Evolutionary conservation across 805 yeast species (phyloP).

Genomic region (Candida oleophila): DNA sequence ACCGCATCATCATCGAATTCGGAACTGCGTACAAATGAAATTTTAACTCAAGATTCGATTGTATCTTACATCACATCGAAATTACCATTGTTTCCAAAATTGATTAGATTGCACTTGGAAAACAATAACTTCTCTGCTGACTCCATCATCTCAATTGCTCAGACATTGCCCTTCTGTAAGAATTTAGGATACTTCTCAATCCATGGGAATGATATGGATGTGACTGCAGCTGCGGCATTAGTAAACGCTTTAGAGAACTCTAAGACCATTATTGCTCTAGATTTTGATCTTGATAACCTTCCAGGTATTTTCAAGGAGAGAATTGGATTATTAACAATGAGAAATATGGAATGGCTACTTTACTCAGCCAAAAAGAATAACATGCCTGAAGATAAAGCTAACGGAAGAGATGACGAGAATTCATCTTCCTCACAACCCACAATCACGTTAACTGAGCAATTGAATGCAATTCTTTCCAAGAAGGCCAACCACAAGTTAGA

Average conservation of each 20-base stretch:
- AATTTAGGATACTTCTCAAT: slow-evolving; percentile 68
- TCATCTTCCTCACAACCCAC: not conserved
- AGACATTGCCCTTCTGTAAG: slow-evolving; percentile 66
- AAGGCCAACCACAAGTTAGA: slow-evolving; percentile 33
- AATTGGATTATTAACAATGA: slow-evolving; percentile 77
- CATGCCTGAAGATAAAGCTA: slow-evolving; percentile 5
- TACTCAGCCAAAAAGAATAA: slow-evolving; percentile 39
- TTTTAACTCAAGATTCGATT: slow-evolving; percentile 24
- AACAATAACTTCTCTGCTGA: slow-evolving; percentile 57
- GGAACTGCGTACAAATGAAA: not conserved
- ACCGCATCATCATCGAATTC: not conserved
- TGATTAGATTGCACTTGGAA: slow-evolving; percentile 72
- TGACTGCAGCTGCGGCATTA: slow-evolving; percentile 61
- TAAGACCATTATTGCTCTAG: slow-evolving; percentile 62
- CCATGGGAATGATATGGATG: slow-evolving; percentile 59
- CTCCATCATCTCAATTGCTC: slow-evolving; percentile 60
- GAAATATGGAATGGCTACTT: slow-evolving; percentile 68
- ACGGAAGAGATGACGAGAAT: slow-evolving; percentile 2
- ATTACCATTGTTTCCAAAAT: slow-evolving; percentile 64
- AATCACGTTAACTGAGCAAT: slow-evolving; percentile 23
- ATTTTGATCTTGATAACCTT: slow-evolving; percentile 60
- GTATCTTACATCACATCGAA: slow-evolving; percentile 57
- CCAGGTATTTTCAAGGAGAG: slow-evolving; percentile 65
- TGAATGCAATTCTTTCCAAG: slow-evolving; percentile 29
- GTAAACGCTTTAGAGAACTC: slow-evolving; percentile 70